These are phyloP conservation scores for Discostella stelligeroides DNA, from an alignment of 108 stramenopile genomes.

Conservation along the genomic window DNA sequence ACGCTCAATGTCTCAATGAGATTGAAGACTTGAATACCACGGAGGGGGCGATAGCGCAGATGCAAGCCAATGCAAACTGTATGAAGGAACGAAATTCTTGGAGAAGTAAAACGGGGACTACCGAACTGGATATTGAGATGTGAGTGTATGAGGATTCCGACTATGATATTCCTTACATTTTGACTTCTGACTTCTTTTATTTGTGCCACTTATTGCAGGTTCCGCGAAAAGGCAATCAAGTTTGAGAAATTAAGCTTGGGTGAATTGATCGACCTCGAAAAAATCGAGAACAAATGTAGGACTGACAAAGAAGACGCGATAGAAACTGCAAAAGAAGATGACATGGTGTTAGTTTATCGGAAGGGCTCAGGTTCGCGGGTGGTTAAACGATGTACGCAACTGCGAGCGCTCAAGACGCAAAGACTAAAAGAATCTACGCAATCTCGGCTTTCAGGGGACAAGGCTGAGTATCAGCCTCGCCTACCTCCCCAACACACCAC, in stretches of 20 bases:
- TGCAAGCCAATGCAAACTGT: slow-evolving; percentile 26
- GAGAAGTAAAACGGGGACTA: slow-evolving; percentile 39
- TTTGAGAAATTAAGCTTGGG: slow-evolving; percentile 41
- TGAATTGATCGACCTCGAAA: slow-evolving; percentile 36
- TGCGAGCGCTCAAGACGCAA: slow-evolving; percentile 23
- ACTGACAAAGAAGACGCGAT: slow-evolving; percentile 38
- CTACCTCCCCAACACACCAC: slow-evolving; percentile 9
- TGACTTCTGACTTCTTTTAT: not conserved
- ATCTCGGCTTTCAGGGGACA: slow-evolving; percentile 15
- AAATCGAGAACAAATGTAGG: slow-evolving; percentile 38
- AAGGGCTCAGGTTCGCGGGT: slow-evolving; percentile 23
- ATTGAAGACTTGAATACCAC: slow-evolving; percentile 55
- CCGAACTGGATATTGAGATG: slow-evolving; percentile 43
- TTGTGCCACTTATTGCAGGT: slow-evolving; percentile 8
- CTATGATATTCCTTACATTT: not conserved
- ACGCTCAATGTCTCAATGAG: slow-evolving; percentile 35
- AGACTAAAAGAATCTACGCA: slow-evolving; percentile 12
- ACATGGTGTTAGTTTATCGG: slow-evolving; percentile 23
- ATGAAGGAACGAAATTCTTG: slow-evolving; percentile 20
- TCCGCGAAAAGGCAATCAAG: slow-evolving; percentile 39
- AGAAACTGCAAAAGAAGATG: slow-evolving; percentile 15
- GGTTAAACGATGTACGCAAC: slow-evolving; percentile 16
- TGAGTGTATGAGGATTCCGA: slow-evolving; percentile 7
- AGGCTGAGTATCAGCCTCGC: slow-evolving; percentile 31
- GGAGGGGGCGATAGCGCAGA: slow-evolving; percentile 41